Evolutionary conservation across 192 early-diverging fungal genomes (phyloP).

Genomic region (Rhizoclosmatium sp.): DNA sequence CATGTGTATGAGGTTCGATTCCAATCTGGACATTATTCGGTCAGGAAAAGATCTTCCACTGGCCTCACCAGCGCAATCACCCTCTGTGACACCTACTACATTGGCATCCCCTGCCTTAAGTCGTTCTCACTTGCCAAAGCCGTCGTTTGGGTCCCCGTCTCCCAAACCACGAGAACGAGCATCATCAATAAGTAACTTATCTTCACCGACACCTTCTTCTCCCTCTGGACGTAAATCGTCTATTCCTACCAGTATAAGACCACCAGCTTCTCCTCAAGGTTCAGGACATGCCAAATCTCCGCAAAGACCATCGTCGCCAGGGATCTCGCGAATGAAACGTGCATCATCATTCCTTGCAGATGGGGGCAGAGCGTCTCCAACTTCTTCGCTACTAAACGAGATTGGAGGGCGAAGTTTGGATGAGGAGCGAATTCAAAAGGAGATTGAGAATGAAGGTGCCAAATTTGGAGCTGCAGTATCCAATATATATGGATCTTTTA

Average conservation of each 20-base stretch:
- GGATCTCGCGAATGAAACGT: background rate
- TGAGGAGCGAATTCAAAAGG: background rate
- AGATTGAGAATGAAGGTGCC: conserved; percentile 1
- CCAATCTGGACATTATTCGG: background rate
- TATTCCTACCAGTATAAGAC: background rate
- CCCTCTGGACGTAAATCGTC: background rate
- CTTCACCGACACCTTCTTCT: background rate
- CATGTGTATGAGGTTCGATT: conserved; percentile 25
- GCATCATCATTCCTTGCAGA: background rate
- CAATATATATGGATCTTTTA: background rate
- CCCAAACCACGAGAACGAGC: background rate
- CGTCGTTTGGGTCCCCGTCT: background rate
- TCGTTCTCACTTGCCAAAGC: too few species aligned
- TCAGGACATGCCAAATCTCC: background rate
- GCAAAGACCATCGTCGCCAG: background rate
- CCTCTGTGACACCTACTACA: background rate
- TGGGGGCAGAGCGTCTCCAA: background rate
- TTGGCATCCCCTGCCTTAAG: background rate
- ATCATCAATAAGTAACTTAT: background rate
- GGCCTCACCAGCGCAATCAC: background rate
- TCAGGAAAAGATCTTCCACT: background rate
- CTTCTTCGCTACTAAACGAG: background rate
- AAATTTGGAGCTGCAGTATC: conserved; percentile 6
- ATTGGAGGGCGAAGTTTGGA: background rate
- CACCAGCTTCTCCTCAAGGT: background rate